These are phyloP conservation scores for Globisporangium recalcitrans DNA, from an alignment of 352 stramenopile genomes.

Conservation along the genomic window DNA sequence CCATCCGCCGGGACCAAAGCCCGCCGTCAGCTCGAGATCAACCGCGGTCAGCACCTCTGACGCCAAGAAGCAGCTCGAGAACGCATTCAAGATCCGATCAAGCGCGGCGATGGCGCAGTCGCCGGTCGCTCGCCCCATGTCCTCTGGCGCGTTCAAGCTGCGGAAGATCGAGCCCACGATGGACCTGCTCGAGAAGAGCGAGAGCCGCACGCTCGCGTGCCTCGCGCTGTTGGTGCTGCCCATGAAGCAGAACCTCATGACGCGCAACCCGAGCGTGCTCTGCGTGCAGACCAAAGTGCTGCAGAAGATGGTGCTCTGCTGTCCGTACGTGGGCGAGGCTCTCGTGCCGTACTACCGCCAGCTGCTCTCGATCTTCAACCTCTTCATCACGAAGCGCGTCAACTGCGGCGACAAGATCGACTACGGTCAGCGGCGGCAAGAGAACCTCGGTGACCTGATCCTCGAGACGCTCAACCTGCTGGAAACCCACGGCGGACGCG, in stretches of 20 bases:
- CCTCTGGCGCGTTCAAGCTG: slow-evolving; percentile 49
- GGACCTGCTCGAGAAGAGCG: slow-evolving; percentile 78
- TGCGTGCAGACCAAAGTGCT: slow-evolving; percentile 78
- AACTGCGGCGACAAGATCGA: slow-evolving; percentile 93
- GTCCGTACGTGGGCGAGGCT: slow-evolving; percentile 77
- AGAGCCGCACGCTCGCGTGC: slow-evolving; percentile 54
- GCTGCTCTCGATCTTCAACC: slow-evolving; percentile 89
- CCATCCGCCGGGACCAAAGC: slow-evolving; percentile 13
- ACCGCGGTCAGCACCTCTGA: slow-evolving; percentile 22
- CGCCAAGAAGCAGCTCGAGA: slow-evolving; percentile 27
- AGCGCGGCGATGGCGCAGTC: slow-evolving; percentile 6
- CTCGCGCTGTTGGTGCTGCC: slow-evolving; percentile 47
- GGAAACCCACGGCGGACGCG: slow-evolving; percentile 72
- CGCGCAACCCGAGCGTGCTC: slow-evolving; percentile 61
- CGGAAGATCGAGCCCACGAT: slow-evolving; percentile 68
- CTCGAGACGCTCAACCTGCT: slow-evolving; percentile 88
- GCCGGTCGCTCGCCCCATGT: slow-evolving; percentile 34
- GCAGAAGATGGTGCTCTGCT: slow-evolving; percentile 62
- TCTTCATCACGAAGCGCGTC: slow-evolving; percentile 88
- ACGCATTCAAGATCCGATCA: slow-evolving; percentile 21
- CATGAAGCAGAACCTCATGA: slow-evolving; percentile 88
- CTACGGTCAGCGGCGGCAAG: slow-evolving; percentile 85
- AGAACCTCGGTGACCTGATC: slow-evolving; percentile 88
- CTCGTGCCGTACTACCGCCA: slow-evolving; percentile 92
- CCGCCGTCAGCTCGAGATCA: slow-evolving; percentile 23